phyloP scores from a whole-genome alignment of 2,329 filamentous ascomycete species.

The Neofusicoccum ribis region DNA sequence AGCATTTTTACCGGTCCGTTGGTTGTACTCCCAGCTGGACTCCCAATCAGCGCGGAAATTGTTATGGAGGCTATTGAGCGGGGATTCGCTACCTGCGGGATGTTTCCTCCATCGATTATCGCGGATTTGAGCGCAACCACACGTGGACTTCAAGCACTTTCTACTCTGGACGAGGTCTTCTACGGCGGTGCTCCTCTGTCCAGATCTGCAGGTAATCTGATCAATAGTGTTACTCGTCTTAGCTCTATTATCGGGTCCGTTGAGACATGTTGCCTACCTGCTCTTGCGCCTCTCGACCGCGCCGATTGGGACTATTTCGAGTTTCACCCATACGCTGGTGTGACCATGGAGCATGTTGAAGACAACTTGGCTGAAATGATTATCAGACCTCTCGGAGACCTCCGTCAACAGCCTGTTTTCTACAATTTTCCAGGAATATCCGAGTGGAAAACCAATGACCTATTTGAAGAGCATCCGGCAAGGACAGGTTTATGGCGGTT shows the following conservation, averaged over 20 bases:
- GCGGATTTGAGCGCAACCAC: conserved; percentile 29
- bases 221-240: conserved; percentile 25
- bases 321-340: conserved; percentile 26
- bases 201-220: conserved; percentile 23
- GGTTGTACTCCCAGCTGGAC: conserved; percentile 11
- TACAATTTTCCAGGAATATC: conserved; percentile 21
- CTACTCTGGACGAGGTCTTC: conserved; percentile 25
- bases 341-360: conserved; percentile 28
- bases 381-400: conserved; percentile 13
- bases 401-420: conserved; percentile 21
- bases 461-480: conserved; percentile 23
- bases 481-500: conserved; percentile 23
- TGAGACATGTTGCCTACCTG: conserved; percentile 26
- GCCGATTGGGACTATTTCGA: conserved; percentile 30
- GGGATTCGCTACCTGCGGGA: conserved; percentile 15
- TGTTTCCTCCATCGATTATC: conserved; percentile 27
- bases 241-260: conserved; percentile 29
- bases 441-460: conserved; percentile 25
- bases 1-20: conserved; percentile 21
- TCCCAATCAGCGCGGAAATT: conserved; percentile 17
- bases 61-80: too few species aligned
- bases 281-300: conserved; percentile 22
- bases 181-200: conserved; percentile 24
- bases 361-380: conserved; percentile 24
- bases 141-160: conserved; percentile 25